phyloP scores from a whole-genome alignment of 805 yeast species.

The Suhomyces faveliae region DNA sequence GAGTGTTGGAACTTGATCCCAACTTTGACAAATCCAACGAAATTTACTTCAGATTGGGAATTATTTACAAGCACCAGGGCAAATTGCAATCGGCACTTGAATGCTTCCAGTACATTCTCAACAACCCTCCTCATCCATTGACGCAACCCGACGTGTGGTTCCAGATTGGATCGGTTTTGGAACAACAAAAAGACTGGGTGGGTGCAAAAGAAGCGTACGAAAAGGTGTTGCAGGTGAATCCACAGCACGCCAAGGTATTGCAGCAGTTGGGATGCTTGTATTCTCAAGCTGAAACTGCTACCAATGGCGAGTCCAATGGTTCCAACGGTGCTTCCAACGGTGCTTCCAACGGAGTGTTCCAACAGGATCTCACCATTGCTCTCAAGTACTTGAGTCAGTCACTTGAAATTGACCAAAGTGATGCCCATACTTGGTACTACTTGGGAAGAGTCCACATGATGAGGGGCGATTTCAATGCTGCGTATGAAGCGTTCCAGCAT shows the following conservation, averaged over 20 bases:
- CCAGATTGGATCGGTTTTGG: slow-evolving; percentile 94
- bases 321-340: slow-evolving; percentile 6
- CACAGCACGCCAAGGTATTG: slow-evolving; percentile 91
- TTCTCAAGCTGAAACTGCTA: slow-evolving; percentile 48
- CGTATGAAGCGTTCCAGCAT: slow-evolving; percentile 97
- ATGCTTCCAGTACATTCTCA: slow-evolving; percentile 88
- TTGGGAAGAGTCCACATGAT: slow-evolving; percentile 97
- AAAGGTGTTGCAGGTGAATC: slow-evolving; percentile 83
- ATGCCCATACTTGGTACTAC: slow-evolving; percentile 97
- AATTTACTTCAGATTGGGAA: slow-evolving; percentile 93
- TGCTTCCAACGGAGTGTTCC: slow-evolving; percentile 41
- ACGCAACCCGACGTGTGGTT: slow-evolving; percentile 98
- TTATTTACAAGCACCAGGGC: slow-evolving; percentile 92
- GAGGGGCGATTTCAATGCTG: slow-evolving; percentile 89
- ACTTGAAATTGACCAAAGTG: slow-evolving; percentile 82
- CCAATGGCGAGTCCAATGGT: slow-evolving; percentile 11
- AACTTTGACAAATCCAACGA: slow-evolving; percentile 95
- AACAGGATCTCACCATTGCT: slow-evolving; percentile 78
- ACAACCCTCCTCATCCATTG: slow-evolving; percentile 91
- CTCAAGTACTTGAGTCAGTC: slow-evolving; percentile 80
- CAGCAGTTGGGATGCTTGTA: slow-evolving; percentile 95
- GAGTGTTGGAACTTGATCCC: slow-evolving; percentile 94
- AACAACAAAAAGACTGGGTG: slow-evolving; percentile 86
- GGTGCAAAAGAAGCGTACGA: slow-evolving; percentile 96
- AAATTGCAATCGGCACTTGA: slow-evolving; percentile 85